phyloP scores from a whole-genome alignment of 2,329 filamentous ascomycete species.

The Ophiosphaerella herpotricha region DNA sequence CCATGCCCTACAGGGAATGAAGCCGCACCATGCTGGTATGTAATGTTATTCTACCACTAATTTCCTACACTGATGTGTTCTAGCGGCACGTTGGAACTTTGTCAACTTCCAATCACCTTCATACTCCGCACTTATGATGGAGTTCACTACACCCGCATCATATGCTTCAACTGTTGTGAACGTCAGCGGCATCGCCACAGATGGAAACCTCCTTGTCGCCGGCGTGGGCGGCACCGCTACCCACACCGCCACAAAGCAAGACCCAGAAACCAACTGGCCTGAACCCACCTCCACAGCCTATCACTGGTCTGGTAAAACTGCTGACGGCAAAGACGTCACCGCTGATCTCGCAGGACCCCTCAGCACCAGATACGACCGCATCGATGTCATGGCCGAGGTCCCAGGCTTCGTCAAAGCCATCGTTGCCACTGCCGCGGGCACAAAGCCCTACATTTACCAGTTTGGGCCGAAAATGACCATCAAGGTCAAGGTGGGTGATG shows the following conservation, averaged over 20 bases:
- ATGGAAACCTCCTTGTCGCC: slow-evolving; percentile 77
- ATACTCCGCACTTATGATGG: slow-evolving; percentile 91
- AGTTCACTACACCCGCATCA: slow-evolving; percentile 90
- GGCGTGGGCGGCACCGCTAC: slow-evolving; percentile 67
- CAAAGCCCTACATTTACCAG: slow-evolving; percentile 98
- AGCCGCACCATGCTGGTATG: slow-evolving; percentile 89
- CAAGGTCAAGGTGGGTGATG: slow-evolving; percentile 83
- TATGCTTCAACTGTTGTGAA: slow-evolving; percentile 85
- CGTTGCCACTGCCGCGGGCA: slow-evolving; percentile 83
- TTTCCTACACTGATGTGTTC: slow-evolving; percentile 12
- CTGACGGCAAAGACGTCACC: slow-evolving; percentile 73
- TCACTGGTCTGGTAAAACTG: slow-evolving; percentile 76
- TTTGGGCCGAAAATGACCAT: slow-evolving; percentile 74
- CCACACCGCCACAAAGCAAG: slow-evolving; percentile 72
- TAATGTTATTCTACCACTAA: slow-evolving; percentile 1
- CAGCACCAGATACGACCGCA: slow-evolving; percentile 73
- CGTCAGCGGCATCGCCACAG: slow-evolving; percentile 80
- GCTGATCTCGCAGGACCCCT: slow-evolving; percentile 72
- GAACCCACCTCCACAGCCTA: slow-evolving; percentile 78
- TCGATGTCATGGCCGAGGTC: slow-evolving; percentile 97
- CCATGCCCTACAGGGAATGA: slow-evolving; percentile 95
- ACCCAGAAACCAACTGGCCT: slow-evolving; percentile 84
- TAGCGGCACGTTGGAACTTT: slow-evolving; percentile 89
- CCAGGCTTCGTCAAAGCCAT: slow-evolving; percentile 95
- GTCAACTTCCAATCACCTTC: slow-evolving; percentile 85